Percentiles rank a stretch among this genome's conserved stretches.
These are phyloP conservation scores for Achaetomiella virescens DNA, from an alignment of 495 filamentous ascomycete species.

Conservation along the genomic window DNA sequence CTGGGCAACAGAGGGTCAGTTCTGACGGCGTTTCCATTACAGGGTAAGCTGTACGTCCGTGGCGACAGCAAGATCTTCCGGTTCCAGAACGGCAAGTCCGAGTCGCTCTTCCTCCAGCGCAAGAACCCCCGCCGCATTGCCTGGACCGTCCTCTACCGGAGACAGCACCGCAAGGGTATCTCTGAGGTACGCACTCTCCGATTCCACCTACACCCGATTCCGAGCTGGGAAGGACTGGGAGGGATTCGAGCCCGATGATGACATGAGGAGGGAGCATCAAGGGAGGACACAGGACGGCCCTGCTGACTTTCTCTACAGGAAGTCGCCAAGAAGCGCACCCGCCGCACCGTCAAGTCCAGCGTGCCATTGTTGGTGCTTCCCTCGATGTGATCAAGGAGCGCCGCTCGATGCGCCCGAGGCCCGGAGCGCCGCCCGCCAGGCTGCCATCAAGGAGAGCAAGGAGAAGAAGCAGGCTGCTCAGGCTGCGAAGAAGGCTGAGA, in stretches of 20 bases:
- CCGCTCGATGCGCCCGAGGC: constrained; percentile 85
- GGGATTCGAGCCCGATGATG: not conserved
- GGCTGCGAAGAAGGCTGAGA: constrained; percentile 96
- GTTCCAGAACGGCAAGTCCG: constrained; percentile 99
- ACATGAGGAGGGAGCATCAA: not conserved
- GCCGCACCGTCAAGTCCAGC: constrained; percentile 98
- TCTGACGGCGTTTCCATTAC: constrained; percentile 26
- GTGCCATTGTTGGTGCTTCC: constrained; percentile 96
- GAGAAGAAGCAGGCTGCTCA: constrained; percentile 86
- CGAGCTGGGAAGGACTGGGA: not conserved
- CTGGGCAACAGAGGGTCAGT: not conserved
- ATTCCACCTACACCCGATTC: not conserved
- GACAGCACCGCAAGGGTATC: constrained; percentile 99
- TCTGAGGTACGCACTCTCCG: constrained; percentile 73
- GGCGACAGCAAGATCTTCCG: constrained; percentile 99
- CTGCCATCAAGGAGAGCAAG: constrained; percentile 93
- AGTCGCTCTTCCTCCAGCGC: constrained; percentile 98
- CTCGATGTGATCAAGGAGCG: constrained; percentile 99
- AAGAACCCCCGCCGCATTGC: constrained; percentile 99
- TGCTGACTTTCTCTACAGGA: constrained; percentile 64
- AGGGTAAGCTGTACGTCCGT: constrained; percentile 99
- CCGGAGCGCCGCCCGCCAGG: constrained; percentile 80
- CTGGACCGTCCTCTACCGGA: constrained; percentile 95
- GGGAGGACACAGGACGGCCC: constrained; percentile 5
- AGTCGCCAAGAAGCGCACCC: constrained; percentile 98